phyloP scores from a whole-genome alignment of 108 stramenopile species.

The Fragilaria radians region DNA sequence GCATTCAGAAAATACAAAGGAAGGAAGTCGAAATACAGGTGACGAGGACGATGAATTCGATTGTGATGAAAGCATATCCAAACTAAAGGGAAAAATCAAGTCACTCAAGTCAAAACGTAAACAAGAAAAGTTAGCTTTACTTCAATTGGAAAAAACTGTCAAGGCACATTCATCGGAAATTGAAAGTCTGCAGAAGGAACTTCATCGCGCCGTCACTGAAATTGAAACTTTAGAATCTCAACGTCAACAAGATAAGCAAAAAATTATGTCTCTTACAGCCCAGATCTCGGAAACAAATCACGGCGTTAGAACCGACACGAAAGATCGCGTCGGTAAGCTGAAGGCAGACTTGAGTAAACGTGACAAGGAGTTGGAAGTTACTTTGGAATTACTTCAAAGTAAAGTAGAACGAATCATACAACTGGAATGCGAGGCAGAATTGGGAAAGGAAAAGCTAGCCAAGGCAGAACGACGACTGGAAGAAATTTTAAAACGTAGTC shows the following conservation, averaged over 20 bases:
- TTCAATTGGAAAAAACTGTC: constrained; percentile 5
- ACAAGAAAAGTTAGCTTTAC: background rate
- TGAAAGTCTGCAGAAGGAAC: constrained; percentile 1
- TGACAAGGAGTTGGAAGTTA: background rate
- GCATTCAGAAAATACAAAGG: background rate
- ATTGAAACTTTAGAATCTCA: background rate
- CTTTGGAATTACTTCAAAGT: background rate
- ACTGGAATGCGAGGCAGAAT: background rate
- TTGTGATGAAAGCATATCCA: background rate
- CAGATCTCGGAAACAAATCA: background rate
- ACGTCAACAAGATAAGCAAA: background rate
- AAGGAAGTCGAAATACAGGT: background rate
- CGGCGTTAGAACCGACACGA: too few species aligned
- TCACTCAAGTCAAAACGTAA: constrained; percentile 3
- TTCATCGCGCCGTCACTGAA: background rate
- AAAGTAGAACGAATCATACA: background rate
- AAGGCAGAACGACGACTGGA: background rate
- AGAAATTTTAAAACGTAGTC: background rate
- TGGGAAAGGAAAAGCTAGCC: background rate
- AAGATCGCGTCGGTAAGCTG: background rate
- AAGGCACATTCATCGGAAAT: background rate
- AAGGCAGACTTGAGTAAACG: background rate
- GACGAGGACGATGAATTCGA: background rate
- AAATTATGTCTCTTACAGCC: background rate
- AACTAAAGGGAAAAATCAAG: background rate